These are phyloP conservation scores for Wickerhamomyces hampshirensis DNA, from an alignment of 805 yeast species.

Conservation along the genomic window DNA sequence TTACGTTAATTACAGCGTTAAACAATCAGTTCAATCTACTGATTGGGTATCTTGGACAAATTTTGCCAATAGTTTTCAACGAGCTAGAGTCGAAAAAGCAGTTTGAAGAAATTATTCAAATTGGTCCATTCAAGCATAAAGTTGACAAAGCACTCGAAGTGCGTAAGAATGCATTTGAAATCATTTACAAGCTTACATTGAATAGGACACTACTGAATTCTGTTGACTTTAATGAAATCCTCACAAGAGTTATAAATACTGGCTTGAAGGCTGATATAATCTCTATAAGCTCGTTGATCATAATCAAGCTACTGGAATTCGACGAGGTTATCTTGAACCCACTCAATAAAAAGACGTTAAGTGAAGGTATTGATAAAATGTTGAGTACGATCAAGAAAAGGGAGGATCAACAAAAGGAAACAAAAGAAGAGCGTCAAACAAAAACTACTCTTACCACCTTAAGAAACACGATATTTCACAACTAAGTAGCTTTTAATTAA, in stretches of 20 bases:
- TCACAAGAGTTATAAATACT: constrained; percentile 29
- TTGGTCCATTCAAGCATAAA: constrained; percentile 85
- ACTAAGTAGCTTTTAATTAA: neutral
- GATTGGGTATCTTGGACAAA: constrained; percentile 37
- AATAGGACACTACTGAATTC: constrained; percentile 16
- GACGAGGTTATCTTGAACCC: constrained; percentile 21
- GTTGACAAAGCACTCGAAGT: constrained; percentile 74
- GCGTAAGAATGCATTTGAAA: constrained; percentile 68
- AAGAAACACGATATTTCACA: constrained; percentile 16
- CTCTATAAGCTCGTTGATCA: constrained; percentile 23
- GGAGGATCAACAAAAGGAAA: constrained; percentile 25
- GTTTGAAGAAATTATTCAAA: constrained; percentile 60
- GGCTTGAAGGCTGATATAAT: constrained; percentile 35
- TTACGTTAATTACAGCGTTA: constrained; percentile 53
- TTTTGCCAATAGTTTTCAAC: constrained; percentile 46
- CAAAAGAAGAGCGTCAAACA: constrained; percentile 27
- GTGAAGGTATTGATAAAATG: constrained; percentile 25
- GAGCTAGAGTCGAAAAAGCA: constrained; percentile 53
- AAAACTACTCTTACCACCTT: constrained; percentile 20
- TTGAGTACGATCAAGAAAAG: constrained; percentile 23
- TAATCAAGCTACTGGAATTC: constrained; percentile 22
- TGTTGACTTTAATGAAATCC: constrained; percentile 31
- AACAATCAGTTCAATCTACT: constrained; percentile 50
- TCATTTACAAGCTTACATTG: constrained; percentile 48
- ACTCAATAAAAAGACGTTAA: constrained; percentile 14